Evolutionary conservation across 768 basidiomycete species (phyloP), one percentile per base, ranked within the genome.

Genomic region (Xerocomellus chrysenteron): DNA sequence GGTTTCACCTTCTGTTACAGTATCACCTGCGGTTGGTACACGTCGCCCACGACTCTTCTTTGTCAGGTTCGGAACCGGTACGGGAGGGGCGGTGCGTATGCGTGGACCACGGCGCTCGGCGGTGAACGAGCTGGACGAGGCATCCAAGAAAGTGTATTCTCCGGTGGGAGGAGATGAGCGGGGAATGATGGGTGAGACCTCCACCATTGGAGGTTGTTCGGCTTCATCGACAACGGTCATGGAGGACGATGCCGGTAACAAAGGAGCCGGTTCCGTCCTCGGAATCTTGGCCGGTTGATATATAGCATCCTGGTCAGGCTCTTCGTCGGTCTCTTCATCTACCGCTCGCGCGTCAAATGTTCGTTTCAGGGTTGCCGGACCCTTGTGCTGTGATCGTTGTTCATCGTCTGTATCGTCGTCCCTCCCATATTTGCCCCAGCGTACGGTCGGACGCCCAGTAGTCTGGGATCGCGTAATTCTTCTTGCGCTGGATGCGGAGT

Each of bases 31-130:
- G 1, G 85, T 89, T 5, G 88, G 89, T 21, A 91, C 89, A 56
- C 86, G 80, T 37, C 89, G 82, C 13, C 89, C 89, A 50, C 89
- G 83, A 63, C 86, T 87, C 75, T 88, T 89, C 77, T 90, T 91
- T 44, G 85, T 90, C 58, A 91, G 67, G 70, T 88, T 87, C 36
- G 88, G 88, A 41, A 90, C 86, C 13, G 88, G 88, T 28, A 85
- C 77, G 24, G 88, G 88, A 46, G 84, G 78, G 7, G 79, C 76
- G 12, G 80, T 79, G 55, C 82, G 81, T 62, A 82, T 76, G 43
- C 79, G 79, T 19, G 81, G 76, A 52, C 76, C 73, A 43, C 78
- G 78, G 39, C 72, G 72, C 39, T 78, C 78, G n/a, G 71, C 64
- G 0, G 70, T 68, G 49, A 72, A 72, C 3, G 71, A 72, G 46